These are phyloP conservation scores for Penicillium parvum DNA, from an alignment of 495 filamentous ascomycete species.

Conservation along the genomic window DNA sequence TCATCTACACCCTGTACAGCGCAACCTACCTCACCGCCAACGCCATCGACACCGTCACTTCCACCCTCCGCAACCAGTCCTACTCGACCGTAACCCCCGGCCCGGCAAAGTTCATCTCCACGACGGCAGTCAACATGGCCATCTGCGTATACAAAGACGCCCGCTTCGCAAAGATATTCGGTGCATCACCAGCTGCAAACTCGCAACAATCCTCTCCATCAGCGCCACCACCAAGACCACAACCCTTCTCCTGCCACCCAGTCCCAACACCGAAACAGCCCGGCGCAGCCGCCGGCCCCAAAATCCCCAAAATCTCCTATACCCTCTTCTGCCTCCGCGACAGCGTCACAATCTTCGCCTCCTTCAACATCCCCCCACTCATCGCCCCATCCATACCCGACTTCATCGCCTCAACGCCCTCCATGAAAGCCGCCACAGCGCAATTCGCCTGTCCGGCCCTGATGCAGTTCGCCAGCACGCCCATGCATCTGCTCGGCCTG, in stretches of 20 bases:
- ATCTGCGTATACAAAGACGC: constrained; percentile 93
- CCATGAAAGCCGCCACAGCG: constrained; percentile 58
- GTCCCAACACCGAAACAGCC: constrained; percentile 9
- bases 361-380: constrained; percentile 83
- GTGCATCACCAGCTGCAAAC: constrained; percentile 32
- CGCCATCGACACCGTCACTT: constrained; percentile 72
- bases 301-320: constrained; percentile 56
- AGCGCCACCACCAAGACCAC: constrained; percentile 38
- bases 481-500: constrained; percentile 81
- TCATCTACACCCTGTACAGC: constrained; percentile 85
- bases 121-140: constrained; percentile 77
- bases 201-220: constrained; percentile 4
- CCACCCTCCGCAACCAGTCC: constrained; percentile 55
- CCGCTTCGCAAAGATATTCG: constrained; percentile 79
- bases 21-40: constrained; percentile 92
- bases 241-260: constrained; percentile 51
- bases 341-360: constrained; percentile 87
- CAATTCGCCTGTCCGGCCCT: constrained; percentile 79
- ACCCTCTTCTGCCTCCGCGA: constrained; percentile 78
- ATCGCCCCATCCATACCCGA: constrained; percentile 53
- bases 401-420: constrained; percentile 44
- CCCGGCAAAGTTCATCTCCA: constrained; percentile 77
- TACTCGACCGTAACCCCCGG: constrained; percentile 63
- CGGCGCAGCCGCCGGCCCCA: constrained; percentile 19
- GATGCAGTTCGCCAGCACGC: constrained; percentile 78